These are phyloP conservation scores for Lentinula guzmanii DNA, from an alignment of 768 basidiomycete species.

Conservation along the genomic window DNA sequence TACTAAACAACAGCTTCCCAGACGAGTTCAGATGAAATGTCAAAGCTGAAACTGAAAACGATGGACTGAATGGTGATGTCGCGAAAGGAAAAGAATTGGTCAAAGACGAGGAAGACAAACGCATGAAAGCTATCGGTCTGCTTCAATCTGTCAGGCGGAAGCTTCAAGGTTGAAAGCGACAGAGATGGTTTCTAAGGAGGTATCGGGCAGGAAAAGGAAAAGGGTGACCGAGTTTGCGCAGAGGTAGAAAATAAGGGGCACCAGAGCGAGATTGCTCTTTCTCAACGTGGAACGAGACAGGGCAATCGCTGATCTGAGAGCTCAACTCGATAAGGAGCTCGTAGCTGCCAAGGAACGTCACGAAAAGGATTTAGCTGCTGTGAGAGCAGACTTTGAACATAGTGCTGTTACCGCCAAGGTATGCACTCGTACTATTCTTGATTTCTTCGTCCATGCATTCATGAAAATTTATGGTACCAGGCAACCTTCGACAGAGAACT, in stretches of 20 bases:
- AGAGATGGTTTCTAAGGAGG: conserved; percentile 69
- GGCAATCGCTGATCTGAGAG: conserved; percentile 49
- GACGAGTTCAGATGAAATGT: conserved; percentile 38
- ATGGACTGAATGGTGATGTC: conserved; percentile 57
- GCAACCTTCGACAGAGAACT: too few relatives aligned
- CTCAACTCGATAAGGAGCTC: conserved; percentile 72
- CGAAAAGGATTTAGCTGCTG: too few relatives aligned
- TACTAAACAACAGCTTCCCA: conserved; percentile 54
- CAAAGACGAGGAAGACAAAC: conserved; percentile 97
- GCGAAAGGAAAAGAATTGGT: conserved; percentile 52
- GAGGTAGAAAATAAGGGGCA: conserved; percentile 45
- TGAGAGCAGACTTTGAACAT: too few relatives aligned
- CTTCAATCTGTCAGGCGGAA: conserved; percentile 96
- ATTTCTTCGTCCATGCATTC: too few relatives aligned
- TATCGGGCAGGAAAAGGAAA: conserved; percentile 46
- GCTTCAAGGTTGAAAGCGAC: conserved; percentile 90
- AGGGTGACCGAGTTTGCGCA: conserved; percentile 32
- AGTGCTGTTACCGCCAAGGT: too few relatives aligned
- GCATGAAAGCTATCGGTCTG: conserved; percentile 86
- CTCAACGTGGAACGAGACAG: conserved; percentile 59
- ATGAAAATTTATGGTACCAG: too few relatives aligned
- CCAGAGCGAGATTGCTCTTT: conserved; percentile 54
- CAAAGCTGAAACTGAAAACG: conserved; percentile 50
- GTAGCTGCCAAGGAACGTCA: conserved; percentile 53
- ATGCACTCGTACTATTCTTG: too few relatives aligned